These are phyloP conservation scores for Steccherinum ochraceum DNA, from an alignment of 768 basidiomycete species.

Conservation along the genomic window DNA sequence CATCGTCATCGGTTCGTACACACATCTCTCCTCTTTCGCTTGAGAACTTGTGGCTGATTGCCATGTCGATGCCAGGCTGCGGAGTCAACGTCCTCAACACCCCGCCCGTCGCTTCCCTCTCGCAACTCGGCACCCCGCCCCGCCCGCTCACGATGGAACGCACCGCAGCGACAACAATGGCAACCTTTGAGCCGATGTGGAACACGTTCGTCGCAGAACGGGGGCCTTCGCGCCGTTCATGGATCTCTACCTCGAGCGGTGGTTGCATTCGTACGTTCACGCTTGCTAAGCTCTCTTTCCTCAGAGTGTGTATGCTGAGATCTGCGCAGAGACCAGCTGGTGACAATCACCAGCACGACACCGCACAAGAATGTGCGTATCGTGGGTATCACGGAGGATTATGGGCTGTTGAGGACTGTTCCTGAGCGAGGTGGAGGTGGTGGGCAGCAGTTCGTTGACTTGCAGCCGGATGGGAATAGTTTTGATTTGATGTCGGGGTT, in stretches of 20 bases:
- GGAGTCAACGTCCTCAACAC: conserved; percentile 84
- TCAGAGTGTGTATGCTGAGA: conserved; percentile 2
- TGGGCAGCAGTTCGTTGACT: conserved; percentile 61
- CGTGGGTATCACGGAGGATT: conserved; percentile 77
- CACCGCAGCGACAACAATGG: conserved; percentile 68
- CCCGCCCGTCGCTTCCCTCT: conserved; percentile 76
- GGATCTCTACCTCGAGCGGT: conserved; percentile 68
- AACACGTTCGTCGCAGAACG: conserved; percentile 51
- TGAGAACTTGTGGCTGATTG: not conserved
- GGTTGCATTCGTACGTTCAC: conserved; percentile 85
- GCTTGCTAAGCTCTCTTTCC: not conserved
- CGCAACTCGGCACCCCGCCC: conserved; percentile 40
- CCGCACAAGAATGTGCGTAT: conserved; percentile 73
- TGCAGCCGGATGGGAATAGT: conserved; percentile 96
- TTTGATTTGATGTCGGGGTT: conserved; percentile 92
- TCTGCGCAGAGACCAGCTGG: conserved; percentile 69
- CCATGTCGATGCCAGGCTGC: conserved; percentile 49
- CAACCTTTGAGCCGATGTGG: conserved; percentile 79
- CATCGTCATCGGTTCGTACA: conserved; percentile 69
- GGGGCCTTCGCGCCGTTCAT: conserved; percentile 82
- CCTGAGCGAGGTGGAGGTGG: conserved; percentile 40
- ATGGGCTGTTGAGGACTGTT: conserved; percentile 82
- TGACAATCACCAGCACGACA: conserved; percentile 71
- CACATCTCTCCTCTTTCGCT: not conserved
- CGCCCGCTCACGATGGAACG: conserved; percentile 64